Evolutionary conservation across 2,329 filamentous ascomycete genomes (phyloP).

Genomic region (Fusarium sulawesiense): DNA sequence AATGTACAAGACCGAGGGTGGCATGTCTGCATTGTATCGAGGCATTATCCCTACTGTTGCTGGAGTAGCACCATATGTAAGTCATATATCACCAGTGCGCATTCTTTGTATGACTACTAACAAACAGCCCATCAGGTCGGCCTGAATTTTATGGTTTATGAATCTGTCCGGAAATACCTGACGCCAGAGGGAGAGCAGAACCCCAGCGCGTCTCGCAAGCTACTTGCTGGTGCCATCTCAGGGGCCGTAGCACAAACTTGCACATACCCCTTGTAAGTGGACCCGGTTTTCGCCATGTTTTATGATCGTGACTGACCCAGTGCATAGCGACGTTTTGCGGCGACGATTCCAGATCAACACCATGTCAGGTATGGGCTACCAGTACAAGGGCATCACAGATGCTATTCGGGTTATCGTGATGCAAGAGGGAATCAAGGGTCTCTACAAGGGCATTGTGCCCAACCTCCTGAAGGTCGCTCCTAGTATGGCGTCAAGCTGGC

Average conservation of each 20-base stretch:
- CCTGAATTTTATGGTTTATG: constrained; percentile 98
- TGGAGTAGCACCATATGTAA: constrained; percentile 92
- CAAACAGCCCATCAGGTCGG: constrained; percentile 72
- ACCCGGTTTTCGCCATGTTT: not conserved
- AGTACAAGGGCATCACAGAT: constrained; percentile 88
- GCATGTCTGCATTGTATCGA: constrained; percentile 85
- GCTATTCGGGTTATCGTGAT: constrained; percentile 83
- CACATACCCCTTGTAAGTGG: constrained; percentile 93
- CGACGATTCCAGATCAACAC: constrained; percentile 98
- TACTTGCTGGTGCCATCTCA: constrained; percentile 91
- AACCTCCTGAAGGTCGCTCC: constrained; percentile 97
- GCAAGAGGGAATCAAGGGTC: constrained; percentile 83
- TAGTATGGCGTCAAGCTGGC: constrained; percentile 98
- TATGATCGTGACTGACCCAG: constrained; percentile 37
- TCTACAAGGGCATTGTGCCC: constrained; percentile 96
- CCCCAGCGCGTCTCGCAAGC: constrained; percentile 81
- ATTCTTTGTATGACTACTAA: constrained; percentile 6
- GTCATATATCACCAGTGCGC: constrained; percentile 32
- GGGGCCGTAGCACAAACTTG: constrained; percentile 96
- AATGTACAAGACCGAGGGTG: constrained; percentile 95
- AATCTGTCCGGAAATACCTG: constrained; percentile 83
- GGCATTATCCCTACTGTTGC: constrained; percentile 94
- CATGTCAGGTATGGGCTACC: constrained; percentile 97
- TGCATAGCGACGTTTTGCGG: constrained; percentile 82
- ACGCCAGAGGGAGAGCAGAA: constrained; percentile 90